These are phyloP conservation scores for Pichia gijzeniarum DNA, from an alignment of 805 yeast species.

Conservation along the genomic window DNA sequence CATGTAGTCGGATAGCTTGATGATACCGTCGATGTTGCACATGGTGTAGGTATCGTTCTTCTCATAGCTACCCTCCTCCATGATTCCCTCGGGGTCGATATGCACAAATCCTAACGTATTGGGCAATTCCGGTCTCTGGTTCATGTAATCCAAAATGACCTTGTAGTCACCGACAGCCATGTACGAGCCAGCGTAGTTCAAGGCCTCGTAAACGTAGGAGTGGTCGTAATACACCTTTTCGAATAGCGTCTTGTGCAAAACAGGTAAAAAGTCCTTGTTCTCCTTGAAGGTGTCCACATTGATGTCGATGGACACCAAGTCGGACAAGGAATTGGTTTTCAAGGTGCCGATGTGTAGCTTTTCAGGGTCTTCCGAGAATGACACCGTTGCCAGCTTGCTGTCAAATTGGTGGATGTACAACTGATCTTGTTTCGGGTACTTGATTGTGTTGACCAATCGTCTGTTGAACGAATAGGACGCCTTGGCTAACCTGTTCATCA, in stretches of 20 bases:
- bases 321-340: neutral
- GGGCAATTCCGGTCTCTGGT: slow-evolving; percentile 55
- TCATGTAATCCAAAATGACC: slow-evolving; percentile 52
- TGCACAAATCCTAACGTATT: slow-evolving; percentile 65
- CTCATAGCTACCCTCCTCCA: slow-evolving; percentile 50
- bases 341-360: slow-evolving; percentile 23
- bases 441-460: slow-evolving; percentile 17
- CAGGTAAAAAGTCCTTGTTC: slow-evolving; percentile 20
- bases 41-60: slow-evolving; percentile 53
- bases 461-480: slow-evolving; percentile 15
- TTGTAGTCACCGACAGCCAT: slow-evolving; percentile 73
- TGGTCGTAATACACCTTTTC: slow-evolving; percentile 38
- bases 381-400: slow-evolving; percentile 16
- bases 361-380: slow-evolving; percentile 27
- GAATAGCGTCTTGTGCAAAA: slow-evolving; percentile 21
- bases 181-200: slow-evolving; percentile 42
- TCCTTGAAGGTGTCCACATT: slow-evolving; percentile 23
- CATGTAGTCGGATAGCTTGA: slow-evolving; percentile 47
- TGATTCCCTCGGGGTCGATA: slow-evolving; percentile 48
- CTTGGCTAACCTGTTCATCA: slow-evolving; percentile 4
- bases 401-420: slow-evolving; percentile 22
- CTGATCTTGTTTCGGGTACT: slow-evolving; percentile 24
- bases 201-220: slow-evolving; percentile 50
- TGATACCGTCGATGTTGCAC: slow-evolving; percentile 42
- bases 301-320: slow-evolving; percentile 1